A percentile compares a stretch with the other conserved stretches of the same genome.
Evolutionary conservation across 2,329 filamentous ascomycete genomes (phyloP).

Genomic region (Fusarium stilboides): DNA sequence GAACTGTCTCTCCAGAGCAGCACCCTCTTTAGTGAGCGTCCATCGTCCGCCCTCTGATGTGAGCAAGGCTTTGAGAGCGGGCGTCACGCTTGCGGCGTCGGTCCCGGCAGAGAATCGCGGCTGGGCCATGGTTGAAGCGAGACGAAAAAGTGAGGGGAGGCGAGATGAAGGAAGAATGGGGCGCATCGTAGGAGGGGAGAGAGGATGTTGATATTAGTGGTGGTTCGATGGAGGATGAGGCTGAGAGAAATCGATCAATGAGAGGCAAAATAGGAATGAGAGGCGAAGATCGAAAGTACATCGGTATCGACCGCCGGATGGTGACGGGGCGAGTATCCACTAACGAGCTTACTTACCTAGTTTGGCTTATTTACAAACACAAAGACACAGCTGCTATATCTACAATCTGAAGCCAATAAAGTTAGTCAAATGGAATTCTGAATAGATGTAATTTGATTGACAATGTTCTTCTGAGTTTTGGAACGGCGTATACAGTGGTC

Average conservation of each 20-base stretch:
- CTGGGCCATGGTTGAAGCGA: conserved; percentile 48
- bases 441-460: neutral
- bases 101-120: conserved; percentile 63
- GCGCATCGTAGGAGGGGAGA: conserved; percentile 31
- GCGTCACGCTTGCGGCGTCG: conserved; percentile 57
- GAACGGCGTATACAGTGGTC: neutral
- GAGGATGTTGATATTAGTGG: conserved; percentile 15
- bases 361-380: neutral
- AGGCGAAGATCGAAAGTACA: conserved; percentile 30
- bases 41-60: conserved; percentile 61
- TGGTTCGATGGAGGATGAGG: conserved; percentile 12
- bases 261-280: conserved; percentile 28
- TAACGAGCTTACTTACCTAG: conserved; percentile 1
- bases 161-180: conserved; percentile 17
- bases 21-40: conserved; percentile 65
- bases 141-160: conserved; percentile 24
- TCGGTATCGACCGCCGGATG: neutral
- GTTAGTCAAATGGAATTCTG: neutral
- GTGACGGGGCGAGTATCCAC: conserved; percentile 4
- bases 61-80: conserved; percentile 59
- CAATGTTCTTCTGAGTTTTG: neutral
- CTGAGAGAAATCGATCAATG: conserved; percentile 30
- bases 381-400: neutral
- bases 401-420: neutral
- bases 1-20: conserved; percentile 72